Conservation (phyloP, 2,329 filamentous ascomycete species). For the Akanthomyces lecanii region DNA sequence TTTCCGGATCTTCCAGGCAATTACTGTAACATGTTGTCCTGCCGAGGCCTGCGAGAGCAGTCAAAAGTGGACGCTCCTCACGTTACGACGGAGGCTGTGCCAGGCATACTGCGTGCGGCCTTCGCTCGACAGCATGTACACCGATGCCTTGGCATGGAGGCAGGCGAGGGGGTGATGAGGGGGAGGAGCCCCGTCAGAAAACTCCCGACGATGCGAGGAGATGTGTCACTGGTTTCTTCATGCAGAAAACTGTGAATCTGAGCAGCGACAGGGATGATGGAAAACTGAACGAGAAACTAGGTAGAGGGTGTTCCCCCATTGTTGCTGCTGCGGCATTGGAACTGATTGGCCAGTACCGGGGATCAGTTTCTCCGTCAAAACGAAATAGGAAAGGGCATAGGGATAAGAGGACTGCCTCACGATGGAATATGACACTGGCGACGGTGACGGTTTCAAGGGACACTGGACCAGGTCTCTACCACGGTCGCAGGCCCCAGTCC, state of each 20-base stretch:
- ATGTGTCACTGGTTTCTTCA: slow-evolving; percentile 13
- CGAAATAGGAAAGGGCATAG: neutral
- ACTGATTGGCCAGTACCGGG: neutral
- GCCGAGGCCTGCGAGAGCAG: neutral
- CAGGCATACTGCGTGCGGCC: neutral
- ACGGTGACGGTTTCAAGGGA: slow-evolving; percentile 15
- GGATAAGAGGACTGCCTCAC: slow-evolving; percentile 7
- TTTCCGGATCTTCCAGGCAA: neutral
- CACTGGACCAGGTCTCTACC: neutral
- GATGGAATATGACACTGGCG: neutral
- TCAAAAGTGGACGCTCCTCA: neutral
- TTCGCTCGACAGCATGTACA: neutral
- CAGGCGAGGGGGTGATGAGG: neutral
- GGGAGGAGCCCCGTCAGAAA: neutral
- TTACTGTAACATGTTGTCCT: neutral
- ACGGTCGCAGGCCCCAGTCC: neutral
- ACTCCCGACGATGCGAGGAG: slow-evolving; percentile 1
- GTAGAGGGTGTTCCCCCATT: neutral
- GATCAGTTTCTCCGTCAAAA: neutral
- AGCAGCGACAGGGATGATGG: slow-evolving; percentile 1
- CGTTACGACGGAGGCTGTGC: neutral
- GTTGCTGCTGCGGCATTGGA: too few species aligned
- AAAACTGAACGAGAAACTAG: neutral
- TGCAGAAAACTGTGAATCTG: neutral
- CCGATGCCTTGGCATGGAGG: neutral